Conservation (phyloP, 306 rosid genomes). For the Castanea crenata region DNA sequence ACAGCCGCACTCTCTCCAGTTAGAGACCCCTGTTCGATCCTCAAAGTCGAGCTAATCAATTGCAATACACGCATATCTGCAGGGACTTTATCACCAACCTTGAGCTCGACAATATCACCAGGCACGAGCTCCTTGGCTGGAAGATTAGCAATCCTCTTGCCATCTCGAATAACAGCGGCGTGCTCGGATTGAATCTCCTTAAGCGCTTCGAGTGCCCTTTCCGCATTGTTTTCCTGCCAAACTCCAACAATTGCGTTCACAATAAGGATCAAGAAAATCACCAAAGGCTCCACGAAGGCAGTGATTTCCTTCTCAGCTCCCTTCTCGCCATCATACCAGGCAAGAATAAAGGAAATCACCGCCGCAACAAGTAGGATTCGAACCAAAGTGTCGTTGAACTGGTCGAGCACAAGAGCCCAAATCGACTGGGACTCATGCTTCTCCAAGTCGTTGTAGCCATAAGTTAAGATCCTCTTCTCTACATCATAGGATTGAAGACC, state of each 20-base stretch:
- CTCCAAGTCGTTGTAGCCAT: constrained; percentile 79
- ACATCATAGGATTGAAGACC: constrained; percentile 52
- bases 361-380: constrained; percentile 86
- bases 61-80: constrained; percentile 56
- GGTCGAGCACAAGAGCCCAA: constrained; percentile 63
- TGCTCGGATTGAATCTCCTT: constrained; percentile 93
- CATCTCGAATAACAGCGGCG: constrained; percentile 61
- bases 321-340: constrained; percentile 75
- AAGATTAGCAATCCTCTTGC: constrained; percentile 31
- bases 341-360: constrained; percentile 76
- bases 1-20: constrained; percentile 67
- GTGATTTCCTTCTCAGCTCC: constrained; percentile 57
- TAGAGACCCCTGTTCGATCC: constrained; percentile 57
- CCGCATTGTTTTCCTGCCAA: constrained; percentile 97
- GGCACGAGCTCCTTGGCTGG: constrained; percentile 86
- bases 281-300: constrained; percentile 59
- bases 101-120: constrained; percentile 56
- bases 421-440: constrained; percentile 81
- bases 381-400: constrained; percentile 85
- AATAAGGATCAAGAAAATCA: constrained; percentile 48
- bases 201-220: constrained; percentile 86
- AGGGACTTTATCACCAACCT: constrained; percentile 60
- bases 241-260: constrained; percentile 75
- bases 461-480: constrained; percentile 45
- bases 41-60: constrained; percentile 50